These are phyloP conservation scores for Aspergillus diversus DNA, from an alignment of 495 filamentous ascomycete species.

Conservation along the genomic window DNA sequence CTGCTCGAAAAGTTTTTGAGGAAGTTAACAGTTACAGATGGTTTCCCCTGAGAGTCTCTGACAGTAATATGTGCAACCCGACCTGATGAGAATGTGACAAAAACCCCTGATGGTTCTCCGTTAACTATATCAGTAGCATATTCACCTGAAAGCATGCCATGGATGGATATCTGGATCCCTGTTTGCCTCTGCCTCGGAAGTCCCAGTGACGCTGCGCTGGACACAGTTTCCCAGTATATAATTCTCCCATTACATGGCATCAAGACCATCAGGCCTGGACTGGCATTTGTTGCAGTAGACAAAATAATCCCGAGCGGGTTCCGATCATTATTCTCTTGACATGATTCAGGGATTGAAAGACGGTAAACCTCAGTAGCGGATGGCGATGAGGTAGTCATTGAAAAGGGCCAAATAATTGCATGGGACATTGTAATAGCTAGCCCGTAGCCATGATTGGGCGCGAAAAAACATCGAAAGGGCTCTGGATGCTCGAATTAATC, in stretches of 20 bases:
- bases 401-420: constrained; percentile 90
- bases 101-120: constrained; percentile 82
- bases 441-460: constrained; percentile 69
- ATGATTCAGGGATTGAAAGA: constrained; percentile 75
- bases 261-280: constrained; percentile 83
- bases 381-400: constrained; percentile 50
- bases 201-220: constrained; percentile 75
- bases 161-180: constrained; percentile 73
- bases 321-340: constrained; percentile 62
- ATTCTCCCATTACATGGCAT: constrained; percentile 82
- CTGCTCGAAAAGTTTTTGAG: constrained; percentile 61
- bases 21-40: constrained; percentile 73
- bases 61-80: constrained; percentile 83
- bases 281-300: constrained; percentile 69
- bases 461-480: constrained; percentile 57
- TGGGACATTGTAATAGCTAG: constrained; percentile 76
- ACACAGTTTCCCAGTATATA: constrained; percentile 92
- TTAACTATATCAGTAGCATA: constrained; percentile 73
- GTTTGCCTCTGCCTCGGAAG: constrained; percentile 75
- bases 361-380: constrained; percentile 70
- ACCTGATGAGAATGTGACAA: constrained; percentile 81
- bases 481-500: constrained; percentile 34
- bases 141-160: constrained; percentile 78
- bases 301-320: constrained; percentile 82
- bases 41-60: constrained; percentile 82